These are phyloP conservation scores for Prillingera fragicola DNA, from an alignment of 1,284 basidiomycete genomes.

Conservation along the genomic window DNA sequence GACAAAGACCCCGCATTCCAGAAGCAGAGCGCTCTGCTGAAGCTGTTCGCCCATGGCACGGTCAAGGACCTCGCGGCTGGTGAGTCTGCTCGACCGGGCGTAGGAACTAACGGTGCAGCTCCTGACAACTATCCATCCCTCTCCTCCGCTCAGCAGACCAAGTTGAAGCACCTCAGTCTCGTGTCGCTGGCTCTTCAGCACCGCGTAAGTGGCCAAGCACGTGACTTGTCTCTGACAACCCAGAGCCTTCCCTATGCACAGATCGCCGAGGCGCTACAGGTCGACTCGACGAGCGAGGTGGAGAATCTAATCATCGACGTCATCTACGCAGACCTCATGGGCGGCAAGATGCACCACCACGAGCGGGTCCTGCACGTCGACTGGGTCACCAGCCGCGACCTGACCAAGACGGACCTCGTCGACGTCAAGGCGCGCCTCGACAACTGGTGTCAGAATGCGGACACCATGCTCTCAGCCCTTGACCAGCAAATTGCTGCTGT, in stretches of 20 bases:
- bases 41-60: constrained; percentile 84
- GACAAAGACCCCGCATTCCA: constrained; percentile 56
- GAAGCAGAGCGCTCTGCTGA: constrained; percentile 60
- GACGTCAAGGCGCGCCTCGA: constrained; percentile 59
- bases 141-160: constrained; percentile 65
- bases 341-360: constrained; percentile 87
- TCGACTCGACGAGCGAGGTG: constrained; percentile 71
- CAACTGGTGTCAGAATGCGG: constrained; percentile 72
- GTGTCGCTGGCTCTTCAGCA: constrained; percentile 68
- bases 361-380: constrained; percentile 79
- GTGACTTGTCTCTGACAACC: not conserved
- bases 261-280: constrained; percentile 52
- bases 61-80: constrained; percentile 65
- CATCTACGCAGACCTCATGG: constrained; percentile 81
- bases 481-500: constrained; percentile 45
- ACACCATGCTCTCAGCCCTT: constrained; percentile 56
- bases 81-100: constrained; percentile 19
- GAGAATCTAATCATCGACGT: constrained; percentile 95
- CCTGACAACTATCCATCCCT: constrained; percentile 62
- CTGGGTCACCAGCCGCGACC: constrained; percentile 82
- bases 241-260: constrained; percentile 32
- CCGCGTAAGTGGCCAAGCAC: constrained; percentile 52
- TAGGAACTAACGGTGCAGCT: constrained; percentile 55
- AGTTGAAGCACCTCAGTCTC: constrained; percentile 87
- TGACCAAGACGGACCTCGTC: constrained; percentile 63